Conservation (phyloP, 2,329 filamentous ascomycete species). For the Fusarium napiforme region DNA sequence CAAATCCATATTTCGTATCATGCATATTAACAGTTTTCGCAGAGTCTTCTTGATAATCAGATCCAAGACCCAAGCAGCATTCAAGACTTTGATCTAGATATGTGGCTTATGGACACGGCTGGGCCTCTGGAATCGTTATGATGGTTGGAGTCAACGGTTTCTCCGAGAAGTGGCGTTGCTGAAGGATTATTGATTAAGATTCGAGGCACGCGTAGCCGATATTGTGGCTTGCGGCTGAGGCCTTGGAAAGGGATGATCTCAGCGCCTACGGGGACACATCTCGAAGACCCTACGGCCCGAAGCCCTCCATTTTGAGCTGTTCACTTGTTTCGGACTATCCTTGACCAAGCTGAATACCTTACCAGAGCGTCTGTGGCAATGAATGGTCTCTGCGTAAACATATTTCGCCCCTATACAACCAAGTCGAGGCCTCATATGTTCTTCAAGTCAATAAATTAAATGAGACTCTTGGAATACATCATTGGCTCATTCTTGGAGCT, state of each 20-base stretch:
- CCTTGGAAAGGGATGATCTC: rapidly evolving
- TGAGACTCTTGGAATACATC: too few species aligned
- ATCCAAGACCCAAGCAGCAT: background rate
- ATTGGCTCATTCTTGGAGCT: background rate
- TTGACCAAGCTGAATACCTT: rapidly evolving
- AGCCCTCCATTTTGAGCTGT: too few species aligned
- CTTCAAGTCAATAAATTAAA: too few species aligned
- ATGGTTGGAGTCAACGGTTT: too few species aligned
- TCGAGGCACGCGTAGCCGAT: background rate
- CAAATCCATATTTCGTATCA: rapidly evolving
- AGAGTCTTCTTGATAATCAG: conserved; percentile 28
- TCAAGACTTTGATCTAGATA: conserved; percentile 21
- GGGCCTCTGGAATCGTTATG: background rate
- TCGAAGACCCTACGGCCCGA: background rate
- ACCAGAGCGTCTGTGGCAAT: rapidly evolving
- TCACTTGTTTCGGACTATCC: too few species aligned
- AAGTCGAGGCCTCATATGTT: background rate
- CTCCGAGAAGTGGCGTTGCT: background rate
- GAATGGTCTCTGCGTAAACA: too few species aligned
- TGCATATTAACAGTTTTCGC: rapidly evolving
- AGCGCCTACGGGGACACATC: background rate
- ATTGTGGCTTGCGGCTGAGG: background rate
- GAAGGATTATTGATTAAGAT: background rate
- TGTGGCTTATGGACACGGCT: conserved; percentile 25
- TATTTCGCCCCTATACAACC: background rate